phyloP scores from a whole-genome alignment of 1,139 yeast species.

The Nematodospora anomalae region DNA sequence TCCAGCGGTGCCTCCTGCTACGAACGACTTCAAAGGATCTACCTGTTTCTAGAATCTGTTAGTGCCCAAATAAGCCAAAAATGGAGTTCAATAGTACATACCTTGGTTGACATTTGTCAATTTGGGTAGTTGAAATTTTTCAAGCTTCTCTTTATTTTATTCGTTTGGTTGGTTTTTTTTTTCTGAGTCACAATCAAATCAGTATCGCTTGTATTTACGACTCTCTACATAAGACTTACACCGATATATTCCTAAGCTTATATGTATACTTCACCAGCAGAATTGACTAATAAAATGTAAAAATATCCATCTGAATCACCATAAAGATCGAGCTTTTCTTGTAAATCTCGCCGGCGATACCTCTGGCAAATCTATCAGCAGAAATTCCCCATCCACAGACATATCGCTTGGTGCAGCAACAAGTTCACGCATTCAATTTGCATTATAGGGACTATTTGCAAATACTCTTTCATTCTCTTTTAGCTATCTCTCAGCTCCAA shows the following conservation, averaged over 20 bases:
- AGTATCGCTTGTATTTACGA: background rate
- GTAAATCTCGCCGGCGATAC: conserved; percentile 25
- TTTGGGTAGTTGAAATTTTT: too few relatives aligned
- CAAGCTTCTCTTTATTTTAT: too few relatives aligned
- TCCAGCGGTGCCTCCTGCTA: conserved; percentile 95
- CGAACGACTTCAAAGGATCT: conserved; percentile 73
- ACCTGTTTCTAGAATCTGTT: conserved; percentile 15
- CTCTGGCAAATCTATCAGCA: conserved; percentile 31
- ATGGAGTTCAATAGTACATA: conserved; percentile 5
- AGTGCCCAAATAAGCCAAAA: background rate
- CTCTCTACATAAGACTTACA: background rate
- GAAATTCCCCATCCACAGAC: conserved; percentile 27
- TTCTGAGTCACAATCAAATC: background rate
- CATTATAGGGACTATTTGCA: conserved; percentile 24
- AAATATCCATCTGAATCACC: conserved; percentile 25
- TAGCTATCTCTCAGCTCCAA: conserved; percentile 20
- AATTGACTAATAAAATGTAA: conserved; percentile 24
- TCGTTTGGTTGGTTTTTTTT: background rate
- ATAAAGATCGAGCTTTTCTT: conserved; percentile 25
- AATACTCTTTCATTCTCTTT: conserved; percentile 5
- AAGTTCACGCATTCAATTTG: conserved; percentile 31
- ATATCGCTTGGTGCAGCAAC: conserved; percentile 22
- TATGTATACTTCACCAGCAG: too few relatives aligned
- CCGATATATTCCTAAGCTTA: too few relatives aligned
- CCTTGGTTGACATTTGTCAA: conserved; percentile 2